phyloP scores from a whole-genome alignment of 441 rosid genomes.

The Eruca vesicaria region DNA sequence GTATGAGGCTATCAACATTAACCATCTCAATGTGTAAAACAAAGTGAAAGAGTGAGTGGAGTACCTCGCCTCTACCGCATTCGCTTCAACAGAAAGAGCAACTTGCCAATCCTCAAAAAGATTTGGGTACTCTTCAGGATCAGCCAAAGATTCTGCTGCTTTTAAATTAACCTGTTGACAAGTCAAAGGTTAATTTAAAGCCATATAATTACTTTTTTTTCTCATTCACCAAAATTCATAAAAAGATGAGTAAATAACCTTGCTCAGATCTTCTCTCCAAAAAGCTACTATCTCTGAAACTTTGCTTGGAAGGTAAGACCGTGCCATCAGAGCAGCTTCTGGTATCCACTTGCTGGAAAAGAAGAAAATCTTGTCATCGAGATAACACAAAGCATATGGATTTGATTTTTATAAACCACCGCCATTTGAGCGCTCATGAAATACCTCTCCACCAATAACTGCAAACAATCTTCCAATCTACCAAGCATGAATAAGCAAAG shows the following conservation, averaged over 20 bases:
- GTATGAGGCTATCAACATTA: slow-evolving; percentile 8
- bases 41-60: slow-evolving; percentile 4
- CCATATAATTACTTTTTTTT: not conserved
- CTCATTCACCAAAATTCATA: slow-evolving; percentile 3
- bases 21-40: not conserved
- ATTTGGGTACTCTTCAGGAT: too few species aligned
- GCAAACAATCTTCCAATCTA: slow-evolving; percentile 91
- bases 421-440: slow-evolving; percentile 15
- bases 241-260: slow-evolving; percentile 48
- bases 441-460: slow-evolving; percentile 88
- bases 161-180: too few species aligned
- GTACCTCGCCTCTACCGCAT: too few species aligned
- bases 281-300: slow-evolving; percentile 92
- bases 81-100: too few species aligned
- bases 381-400: slow-evolving; percentile 2
- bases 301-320: slow-evolving; percentile 98
- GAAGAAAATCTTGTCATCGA: slow-evolving; percentile 27
- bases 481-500: slow-evolving; percentile 92
- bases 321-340: slow-evolving; percentile 95
- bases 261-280: slow-evolving; percentile 94
- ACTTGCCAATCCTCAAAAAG: slow-evolving; percentile 58
- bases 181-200: slow-evolving; percentile 4
- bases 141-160: too few species aligned
- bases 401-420: not conserved
- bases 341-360: slow-evolving; percentile 83